Percentiles rank a stretch among this genome's conserved stretches.
Conservation (phyloP, 148 eudicot genomes). For the Persicaria maculosa region DNA sequence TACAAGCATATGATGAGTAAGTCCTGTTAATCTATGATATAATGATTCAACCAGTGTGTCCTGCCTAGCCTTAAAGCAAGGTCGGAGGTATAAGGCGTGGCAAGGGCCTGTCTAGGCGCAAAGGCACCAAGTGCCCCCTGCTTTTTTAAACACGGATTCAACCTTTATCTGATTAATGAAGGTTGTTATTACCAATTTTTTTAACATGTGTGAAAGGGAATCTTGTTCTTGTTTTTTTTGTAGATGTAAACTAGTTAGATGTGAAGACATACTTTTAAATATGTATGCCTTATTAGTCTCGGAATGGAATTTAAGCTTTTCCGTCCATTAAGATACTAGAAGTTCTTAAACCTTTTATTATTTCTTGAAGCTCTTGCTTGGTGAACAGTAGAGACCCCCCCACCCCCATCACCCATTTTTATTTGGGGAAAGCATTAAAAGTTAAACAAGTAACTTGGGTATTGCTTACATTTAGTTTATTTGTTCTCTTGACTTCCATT, state of each 20-base stretch:
- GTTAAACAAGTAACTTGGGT: neutral
- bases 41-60: neutral
- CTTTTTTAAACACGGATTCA: neutral
- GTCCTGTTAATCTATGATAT: conserved; percentile 21
- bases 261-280: neutral
- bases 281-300: neutral
- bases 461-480: neutral
- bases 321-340: neutral
- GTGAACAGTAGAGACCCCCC: neutral
- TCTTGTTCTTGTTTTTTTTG: neutral
- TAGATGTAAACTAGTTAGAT: neutral
- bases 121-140: too few species aligned
- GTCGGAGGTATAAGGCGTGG: too few species aligned
- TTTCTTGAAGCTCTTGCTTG: neutral
- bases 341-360: neutral
- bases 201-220: neutral
- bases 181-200: neutral
- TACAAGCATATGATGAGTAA: conserved; percentile 94
- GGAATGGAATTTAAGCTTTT: neutral
- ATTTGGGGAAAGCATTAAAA: neutral
- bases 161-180: neutral
- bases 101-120: too few species aligned
- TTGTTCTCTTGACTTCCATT: neutral
- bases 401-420: neutral
- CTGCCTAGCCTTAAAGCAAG: too few species aligned